These are phyloP conservation scores for Xylaria sp. DNA, from an alignment of 2,329 filamentous ascomycete genomes.

Conservation along the genomic window DNA sequence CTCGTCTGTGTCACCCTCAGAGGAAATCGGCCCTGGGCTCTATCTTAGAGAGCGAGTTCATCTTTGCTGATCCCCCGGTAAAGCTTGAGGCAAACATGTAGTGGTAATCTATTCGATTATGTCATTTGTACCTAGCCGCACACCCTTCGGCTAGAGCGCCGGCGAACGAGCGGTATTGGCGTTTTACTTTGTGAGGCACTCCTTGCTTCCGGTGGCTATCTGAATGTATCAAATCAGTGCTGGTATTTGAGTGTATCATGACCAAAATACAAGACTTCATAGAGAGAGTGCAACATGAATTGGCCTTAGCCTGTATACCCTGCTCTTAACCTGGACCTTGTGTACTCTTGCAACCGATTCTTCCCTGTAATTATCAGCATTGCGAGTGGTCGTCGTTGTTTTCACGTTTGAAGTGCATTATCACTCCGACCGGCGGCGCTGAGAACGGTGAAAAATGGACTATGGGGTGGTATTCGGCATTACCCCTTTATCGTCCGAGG, in stretches of 20 bases:
- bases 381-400: neutral
- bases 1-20: neutral
- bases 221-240: neutral
- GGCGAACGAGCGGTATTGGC: conserved; percentile 6
- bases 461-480: conserved; percentile 26
- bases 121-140: neutral
- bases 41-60: neutral
- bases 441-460: neutral
- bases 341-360: neutral
- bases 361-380: neutral
- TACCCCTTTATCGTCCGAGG: conserved; percentile 33
- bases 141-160: neutral
- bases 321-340: neutral
- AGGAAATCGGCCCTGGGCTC: neutral
- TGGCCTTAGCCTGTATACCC: neutral
- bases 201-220: neutral
- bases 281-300: neutral
- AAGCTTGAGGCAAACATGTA: neutral
- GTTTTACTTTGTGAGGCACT: conserved; percentile 3
- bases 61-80: neutral
- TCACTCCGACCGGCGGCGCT: neutral
- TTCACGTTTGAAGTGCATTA: neutral
- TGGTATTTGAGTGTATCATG: conserved; percentile 15
- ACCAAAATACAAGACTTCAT: neutral
- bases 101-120: neutral